Evolutionary conservation across 2,329 filamentous ascomycete genomes (phyloP).

Genomic region (Trichoderma citrinoviride): DNA sequence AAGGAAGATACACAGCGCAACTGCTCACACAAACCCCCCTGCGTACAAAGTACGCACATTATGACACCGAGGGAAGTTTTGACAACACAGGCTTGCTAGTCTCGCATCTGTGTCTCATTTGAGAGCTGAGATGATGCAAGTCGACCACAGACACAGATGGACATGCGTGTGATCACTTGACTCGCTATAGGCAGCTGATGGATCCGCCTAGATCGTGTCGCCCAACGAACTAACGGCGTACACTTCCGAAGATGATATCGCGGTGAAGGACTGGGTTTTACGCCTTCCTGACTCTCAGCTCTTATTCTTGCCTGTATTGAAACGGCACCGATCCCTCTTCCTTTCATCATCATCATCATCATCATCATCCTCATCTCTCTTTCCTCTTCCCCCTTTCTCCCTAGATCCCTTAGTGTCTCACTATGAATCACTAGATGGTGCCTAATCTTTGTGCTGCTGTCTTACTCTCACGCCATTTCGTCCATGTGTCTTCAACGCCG

Average conservation of each 20-base stretch:
- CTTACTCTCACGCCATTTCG: conserved; percentile 12
- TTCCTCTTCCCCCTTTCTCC: neutral
- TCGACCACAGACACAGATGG: neutral
- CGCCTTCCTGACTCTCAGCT: neutral
- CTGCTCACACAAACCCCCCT: conserved; percentile 1
- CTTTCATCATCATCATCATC: no score
- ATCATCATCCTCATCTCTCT: neutral
- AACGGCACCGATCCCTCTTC: neutral
- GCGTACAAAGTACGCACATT: neutral
- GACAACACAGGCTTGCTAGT: conserved; percentile 3
- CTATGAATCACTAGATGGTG: conserved; percentile 7
- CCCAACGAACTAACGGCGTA: neutral
- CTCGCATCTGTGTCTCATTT: conserved; percentile 10
- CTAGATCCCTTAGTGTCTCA: neutral
- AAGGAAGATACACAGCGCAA: neutral
- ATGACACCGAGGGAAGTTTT: neutral
- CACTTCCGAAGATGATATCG: neutral
- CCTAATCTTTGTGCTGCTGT: conserved; percentile 9
- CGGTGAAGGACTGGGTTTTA: neutral
- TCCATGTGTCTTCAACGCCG: conserved; percentile 13
- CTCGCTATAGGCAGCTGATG: neutral
- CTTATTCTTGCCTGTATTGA: neutral
- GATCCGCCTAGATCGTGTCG: no score
- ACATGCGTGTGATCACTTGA: neutral
- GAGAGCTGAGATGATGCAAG: neutral